Evolutionary conservation across 106 monocot species (phyloP), one percentile per base, ranked within the genome.

Genomic region (Dioscorea alata): DNA sequence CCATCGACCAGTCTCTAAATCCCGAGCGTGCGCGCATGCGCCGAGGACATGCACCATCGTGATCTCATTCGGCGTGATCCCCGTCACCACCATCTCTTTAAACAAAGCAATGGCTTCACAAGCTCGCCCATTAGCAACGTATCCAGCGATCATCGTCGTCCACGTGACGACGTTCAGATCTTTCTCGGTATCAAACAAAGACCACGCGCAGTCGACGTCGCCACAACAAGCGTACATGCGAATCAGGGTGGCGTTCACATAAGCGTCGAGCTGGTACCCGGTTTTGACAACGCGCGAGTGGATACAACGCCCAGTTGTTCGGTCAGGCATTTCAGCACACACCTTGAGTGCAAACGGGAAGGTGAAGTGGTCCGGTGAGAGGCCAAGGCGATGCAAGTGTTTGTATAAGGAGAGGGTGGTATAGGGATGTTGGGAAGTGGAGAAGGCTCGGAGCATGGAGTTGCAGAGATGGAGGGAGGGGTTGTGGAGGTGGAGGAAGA

Each of bases 321-420:
- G 61, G 32, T 51, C 33, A 25, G 31, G 28, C 4, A 57, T 13
- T 18, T 17, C 9, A 2, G 42, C 68, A 33, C 68, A 63, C 16
- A 74, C 66, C 57, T 71, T 69, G 81, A 85, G 74, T 23, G 67
- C 71, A 57, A 78, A 81, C 35, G 85, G 85, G 71, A 71, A 81
- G 21, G 85, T 85, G 77, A 85, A 78, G 68, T 85, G 21, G 63
- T 85, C 81, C 7, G 81, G 81, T 1, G 63, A 17, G 53, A 68
- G 33, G 49, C 71, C 63, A 18, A 4, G 42, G 33, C 67, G 51
- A 15, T 28, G 80, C 74, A 85, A 64, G 50, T 59, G 62, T 35
- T 49, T 13, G 73, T 69, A 73, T 15, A 54, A 4, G 33, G 14
- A 13, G 62, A 82, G 76, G 15, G 73, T 54, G 10, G 24, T 10